phyloP scores from a whole-genome alignment of 768 basidiomycete species.

The Naganishia randhawae region DNA sequence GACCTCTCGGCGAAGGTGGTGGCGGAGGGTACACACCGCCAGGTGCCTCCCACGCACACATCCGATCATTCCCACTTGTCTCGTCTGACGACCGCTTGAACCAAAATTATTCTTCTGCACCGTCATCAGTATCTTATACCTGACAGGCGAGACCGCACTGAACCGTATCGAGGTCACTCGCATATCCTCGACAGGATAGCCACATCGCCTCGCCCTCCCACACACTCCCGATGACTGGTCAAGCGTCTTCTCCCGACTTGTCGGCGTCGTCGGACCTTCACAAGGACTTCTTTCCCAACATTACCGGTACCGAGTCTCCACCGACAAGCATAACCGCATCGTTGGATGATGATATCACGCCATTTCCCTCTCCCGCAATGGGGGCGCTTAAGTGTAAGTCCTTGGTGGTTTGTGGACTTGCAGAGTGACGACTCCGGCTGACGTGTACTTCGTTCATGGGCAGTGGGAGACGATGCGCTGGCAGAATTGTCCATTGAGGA shows the following conservation, averaged over 20 bases:
- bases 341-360: slow-evolving; percentile 34
- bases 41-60: not conserved
- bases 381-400: slow-evolving; percentile 34
- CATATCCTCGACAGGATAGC: not conserved
- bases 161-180: no score
- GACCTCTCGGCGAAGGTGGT: no score
- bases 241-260: slow-evolving; percentile 1
- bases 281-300: slow-evolving; percentile 26
- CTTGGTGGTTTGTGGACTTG: not conserved
- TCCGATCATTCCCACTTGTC: not conserved
- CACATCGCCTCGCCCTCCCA: not conserved
- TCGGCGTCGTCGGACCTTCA: slow-evolving; percentile 13
- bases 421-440: not conserved
- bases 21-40: not conserved
- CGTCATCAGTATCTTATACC: no score
- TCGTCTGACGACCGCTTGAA: not conserved
- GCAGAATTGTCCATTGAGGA: slow-evolving; percentile 14
- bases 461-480: slow-evolving; percentile 4
- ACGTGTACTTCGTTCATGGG: not conserved
- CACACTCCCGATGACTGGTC: no score
- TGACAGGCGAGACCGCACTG: no score
- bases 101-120: not conserved
- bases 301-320: slow-evolving; percentile 37
- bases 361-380: slow-evolving; percentile 37
- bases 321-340: slow-evolving; percentile 23